Evolutionary conservation across 1,284 basidiomycete species (phyloP).

Genomic region (Moesziomyces sp.): DNA sequence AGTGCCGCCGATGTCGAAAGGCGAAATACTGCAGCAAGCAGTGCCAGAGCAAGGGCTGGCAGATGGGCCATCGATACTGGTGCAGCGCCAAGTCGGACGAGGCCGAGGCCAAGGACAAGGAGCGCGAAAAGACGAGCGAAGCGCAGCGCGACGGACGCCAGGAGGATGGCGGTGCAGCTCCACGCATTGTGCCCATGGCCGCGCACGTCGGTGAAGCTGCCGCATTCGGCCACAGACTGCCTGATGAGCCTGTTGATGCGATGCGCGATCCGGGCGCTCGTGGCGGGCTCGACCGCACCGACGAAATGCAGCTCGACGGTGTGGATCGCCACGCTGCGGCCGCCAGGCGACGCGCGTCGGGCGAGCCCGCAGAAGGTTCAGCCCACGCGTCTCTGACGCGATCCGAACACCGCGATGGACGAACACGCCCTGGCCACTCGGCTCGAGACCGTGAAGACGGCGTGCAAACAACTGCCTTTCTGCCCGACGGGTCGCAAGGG

Average conservation of each 20-base stretch:
- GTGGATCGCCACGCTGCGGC: constrained; percentile 4
- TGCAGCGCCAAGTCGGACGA: constrained; percentile 65
- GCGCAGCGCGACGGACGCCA: constrained; percentile 14
- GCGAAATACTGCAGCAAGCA: constrained; percentile 99
- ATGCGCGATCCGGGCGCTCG: constrained; percentile 11
- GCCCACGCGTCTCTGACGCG: not conserved
- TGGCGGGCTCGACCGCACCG: constrained; percentile 7
- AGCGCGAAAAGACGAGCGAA: constrained; percentile 29
- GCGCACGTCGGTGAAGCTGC: constrained; percentile 8
- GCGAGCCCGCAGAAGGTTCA: not conserved
- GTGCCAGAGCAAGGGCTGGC: constrained; percentile 97
- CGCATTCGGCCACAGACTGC: constrained; percentile 10
- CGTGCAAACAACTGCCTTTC: not conserved
- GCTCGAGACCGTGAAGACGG: constrained; percentile 1
- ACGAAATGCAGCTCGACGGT: constrained; percentile 17
- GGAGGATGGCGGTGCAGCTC: constrained; percentile 22
- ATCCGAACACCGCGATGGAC: constrained; percentile 2
- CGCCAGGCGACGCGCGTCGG: constrained; percentile 14
- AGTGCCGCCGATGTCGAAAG: constrained; percentile 93
- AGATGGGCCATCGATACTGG: constrained; percentile 87
- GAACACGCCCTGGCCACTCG: not conserved
- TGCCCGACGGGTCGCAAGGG: not conserved
- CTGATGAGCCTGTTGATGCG: constrained; percentile 11
- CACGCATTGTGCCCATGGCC: constrained; percentile 20
- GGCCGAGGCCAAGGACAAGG: constrained; percentile 52